Evolutionary conservation across 2,329 filamentous ascomycete genomes (phyloP).

Genomic region (Fusarium stilboides): DNA sequence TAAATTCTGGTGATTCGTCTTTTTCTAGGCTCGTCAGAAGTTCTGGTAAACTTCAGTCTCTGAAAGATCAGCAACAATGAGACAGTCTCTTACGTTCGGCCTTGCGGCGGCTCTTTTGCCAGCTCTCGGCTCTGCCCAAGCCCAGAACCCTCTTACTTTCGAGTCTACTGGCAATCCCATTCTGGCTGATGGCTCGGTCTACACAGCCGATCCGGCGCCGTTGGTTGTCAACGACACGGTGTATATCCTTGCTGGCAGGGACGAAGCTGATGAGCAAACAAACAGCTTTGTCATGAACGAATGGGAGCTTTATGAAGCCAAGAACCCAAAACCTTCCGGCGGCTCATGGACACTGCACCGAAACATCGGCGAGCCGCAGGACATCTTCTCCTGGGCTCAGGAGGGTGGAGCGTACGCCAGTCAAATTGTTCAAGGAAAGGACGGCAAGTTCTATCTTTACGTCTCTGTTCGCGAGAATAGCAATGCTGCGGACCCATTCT

Average conservation of each 20-base stretch:
- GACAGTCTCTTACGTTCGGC: slow-evolving; percentile 3
- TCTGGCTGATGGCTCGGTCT: slow-evolving; percentile 55
- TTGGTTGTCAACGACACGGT: slow-evolving; percentile 56
- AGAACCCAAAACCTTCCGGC: slow-evolving; percentile 50
- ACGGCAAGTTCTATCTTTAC: slow-evolving; percentile 57
- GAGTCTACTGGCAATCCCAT: slow-evolving; percentile 56
- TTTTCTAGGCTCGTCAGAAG: neutral
- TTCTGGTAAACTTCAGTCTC: neutral
- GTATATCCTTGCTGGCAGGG: slow-evolving; percentile 56
- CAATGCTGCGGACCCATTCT: slow-evolving; percentile 54
- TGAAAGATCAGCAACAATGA: neutral
- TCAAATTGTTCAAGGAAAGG: slow-evolving; percentile 54
- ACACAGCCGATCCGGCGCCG: slow-evolving; percentile 58
- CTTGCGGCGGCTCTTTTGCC: slow-evolving; percentile 1
- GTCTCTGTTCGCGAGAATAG: slow-evolving; percentile 53
- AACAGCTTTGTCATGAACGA: slow-evolving; percentile 57
- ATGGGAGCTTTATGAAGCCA: slow-evolving; percentile 55
- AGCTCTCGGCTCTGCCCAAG: neutral
- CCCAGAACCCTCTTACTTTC: slow-evolving; percentile 29
- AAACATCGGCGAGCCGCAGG: slow-evolving; percentile 51
- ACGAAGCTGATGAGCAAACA: slow-evolving; percentile 49
- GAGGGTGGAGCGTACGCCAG: slow-evolving; percentile 55
- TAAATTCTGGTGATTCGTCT: neutral
- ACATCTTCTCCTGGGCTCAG: slow-evolving; percentile 55
- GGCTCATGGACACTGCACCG: slow-evolving; percentile 54